Evolutionary conservation across 2,329 filamentous ascomycete species (phyloP), one percentile per base, ranked within the genome.

Genomic region (Zymoseptoria pseudotritici): DNA sequence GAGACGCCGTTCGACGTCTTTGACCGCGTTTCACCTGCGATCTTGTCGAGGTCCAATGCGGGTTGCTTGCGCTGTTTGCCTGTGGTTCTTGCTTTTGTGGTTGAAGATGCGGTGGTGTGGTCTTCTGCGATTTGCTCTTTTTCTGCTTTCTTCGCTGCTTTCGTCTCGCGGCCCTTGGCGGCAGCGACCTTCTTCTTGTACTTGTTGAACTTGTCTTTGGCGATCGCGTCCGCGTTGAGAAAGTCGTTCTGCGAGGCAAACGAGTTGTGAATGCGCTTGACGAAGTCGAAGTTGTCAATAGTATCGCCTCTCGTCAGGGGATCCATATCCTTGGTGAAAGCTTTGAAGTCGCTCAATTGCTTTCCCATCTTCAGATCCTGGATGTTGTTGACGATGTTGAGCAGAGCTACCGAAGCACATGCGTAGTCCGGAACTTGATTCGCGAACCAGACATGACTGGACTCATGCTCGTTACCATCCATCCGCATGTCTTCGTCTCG

Each of bases 381-480:
- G 22, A 86, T 81, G 71, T 97, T 97, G 83, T 96, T 95, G 70
- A 96, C 78, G 61, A 97, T 96, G 69, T 97, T 97, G 67, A 97
- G 82, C 65, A 97, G 80, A 3, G 94, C 91, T 53, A 97, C 85
- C n/a, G 90, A 94, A 20, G 91, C 94, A 75, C 94, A 99, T 24
- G 91, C 88, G 73, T 96, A 96, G 58, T 84, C 82, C 0, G 86
- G 87, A 0, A 89, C 91, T 87, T 93, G 93, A 69, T 97, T 97
- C 26, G 92, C 91, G 73, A 97, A 97, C 93, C 94, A 99, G 19
- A 97, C 79, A 29, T 46, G 36, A 22, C 84, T 77, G 2, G 83
- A 77, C 83, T 86, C 62, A 72, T 80, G 24, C 17, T 56, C 50
- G 52, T 76, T 78, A 2, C 61, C 61, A 62, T 82, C 78, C 58